Evolutionary conservation across 2,329 filamentous ascomycete species (phyloP), one percentile per base, ranked within the genome.

Genomic region (Penicillium sp.): DNA sequence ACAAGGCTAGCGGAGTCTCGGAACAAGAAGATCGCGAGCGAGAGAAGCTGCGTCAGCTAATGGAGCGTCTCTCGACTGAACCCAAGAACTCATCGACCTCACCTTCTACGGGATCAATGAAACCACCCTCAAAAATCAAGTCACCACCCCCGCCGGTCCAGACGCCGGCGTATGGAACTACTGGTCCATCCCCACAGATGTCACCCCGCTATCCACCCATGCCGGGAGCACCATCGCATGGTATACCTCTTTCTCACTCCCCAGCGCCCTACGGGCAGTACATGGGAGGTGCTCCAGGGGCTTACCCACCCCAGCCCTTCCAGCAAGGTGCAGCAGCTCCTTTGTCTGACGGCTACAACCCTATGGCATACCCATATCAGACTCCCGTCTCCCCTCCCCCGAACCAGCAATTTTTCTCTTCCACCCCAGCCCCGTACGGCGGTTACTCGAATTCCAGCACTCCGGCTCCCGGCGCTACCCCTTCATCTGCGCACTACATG

Each of bases 61-160:
- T 99, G 93, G 91, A 96, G 64, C 83, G 91, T 46, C 92, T 97
- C 83, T 91, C 90, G 1, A 86, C 96, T 73, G 89, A 92, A 47
- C 72, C 72, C 7, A 69, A 65, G 34, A 53, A 57, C 16, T 48
- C 64, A 4, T 62, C 67, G 13, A 57, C 61, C 12, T 59, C 64
- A 13, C 62, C 67, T 30, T 65, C 64, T 33, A 65, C 72, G 2
- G 62, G 65, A n/a, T 75, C 80, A 39, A 71, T 67, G 16, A 65
- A 69, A 12, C 71, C 73, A 49, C 67, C 77, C 2, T 71, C 66
- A 48, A 72, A 74, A 39, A 70, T 77, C 33, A 71, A 69, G 50
- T 69, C 69, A 11, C 66, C 65, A 28, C 67, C 67, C 4, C 66
- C 65, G 9, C 56, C 65, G 5, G 60, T 67, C 16, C 68, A 67